Base-by-base conservation (phyloP, 129 eudicot species). In the Calendula officinalis region DNA sequence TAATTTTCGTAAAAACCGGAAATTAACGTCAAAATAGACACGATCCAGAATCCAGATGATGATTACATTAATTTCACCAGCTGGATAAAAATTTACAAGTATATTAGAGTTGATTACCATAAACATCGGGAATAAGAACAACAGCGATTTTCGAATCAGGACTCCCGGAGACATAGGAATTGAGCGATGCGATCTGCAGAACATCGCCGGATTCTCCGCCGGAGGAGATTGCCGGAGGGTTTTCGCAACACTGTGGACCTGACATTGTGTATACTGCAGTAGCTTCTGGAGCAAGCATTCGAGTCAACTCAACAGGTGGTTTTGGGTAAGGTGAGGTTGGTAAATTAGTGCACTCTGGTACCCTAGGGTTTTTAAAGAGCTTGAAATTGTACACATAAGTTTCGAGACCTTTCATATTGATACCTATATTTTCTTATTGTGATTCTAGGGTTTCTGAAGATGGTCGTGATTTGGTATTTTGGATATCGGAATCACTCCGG, bases 171-270 rank as follows among this genome's bases (percentile, higher is more conserved):
- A 75, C 60, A 57, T 80, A 80, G 5, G 66, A 70, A 33, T 47
- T 75, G 71, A 80, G 77, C 4, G 78, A 78, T 3, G 68, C 81
- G 33, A 80, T 58, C 14, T 74, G 74, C 16, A 54, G 22, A 33
- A 74, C 39, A 17, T 75, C 70, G 2, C 74, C 74, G 33, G 54
- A 36, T 50, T 54, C 56, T 4, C 6, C 51, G 37, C 69, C 69
- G 34, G 80, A 66, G 56, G 66, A 11, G 8, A 40, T 13, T 7
- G 8, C 57, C 38, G 74, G 74, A 3, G 85, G 82, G 49, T 81
- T 81, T 16, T 49, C 8, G 76, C 82, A 76, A 67, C 85, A 81
- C 45, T 81, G 54, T 0, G 76, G 68, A 11, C 79, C 85, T 35
- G 78, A 71, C 85, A 73, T 73, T 56, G 46, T 1, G 27, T 15